These are phyloP conservation scores for Penicillium concentricum DNA, from an alignment of 2,329 filamentous ascomycete species.

Conservation along the genomic window DNA sequence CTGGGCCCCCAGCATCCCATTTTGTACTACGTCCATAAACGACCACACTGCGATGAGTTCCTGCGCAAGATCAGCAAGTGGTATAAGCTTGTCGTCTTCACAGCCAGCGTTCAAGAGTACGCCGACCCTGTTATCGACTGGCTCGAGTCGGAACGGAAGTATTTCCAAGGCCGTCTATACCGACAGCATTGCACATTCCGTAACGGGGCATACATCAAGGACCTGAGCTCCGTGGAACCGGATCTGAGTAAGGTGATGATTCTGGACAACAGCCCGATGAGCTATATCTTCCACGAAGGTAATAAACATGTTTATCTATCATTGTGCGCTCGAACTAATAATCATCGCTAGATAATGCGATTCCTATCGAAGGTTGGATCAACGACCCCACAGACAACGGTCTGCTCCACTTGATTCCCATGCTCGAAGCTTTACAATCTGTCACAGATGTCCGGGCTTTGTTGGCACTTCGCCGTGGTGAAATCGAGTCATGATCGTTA, in stretches of 20 bases:
- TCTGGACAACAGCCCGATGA: slow-evolving; percentile 95
- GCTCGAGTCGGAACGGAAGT: slow-evolving; percentile 95
- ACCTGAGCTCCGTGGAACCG: slow-evolving; percentile 91
- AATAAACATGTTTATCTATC: slow-evolving; percentile 16
- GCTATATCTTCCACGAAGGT: slow-evolving; percentile 99
- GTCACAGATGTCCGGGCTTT: slow-evolving; percentile 92
- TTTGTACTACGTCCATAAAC: slow-evolving; percentile 97
- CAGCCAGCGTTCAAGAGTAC: slow-evolving; percentile 96
- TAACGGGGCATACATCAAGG: slow-evolving; percentile 97
- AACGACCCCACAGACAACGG: slow-evolving; percentile 97
- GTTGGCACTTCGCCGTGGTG: slow-evolving; percentile 82
- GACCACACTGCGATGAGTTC: slow-evolving; percentile 95
- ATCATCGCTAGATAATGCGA: slow-evolving; percentile 77
- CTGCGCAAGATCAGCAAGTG: slow-evolving; percentile 92
- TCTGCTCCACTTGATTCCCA: slow-evolving; percentile 83
- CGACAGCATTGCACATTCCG: slow-evolving; percentile 95
- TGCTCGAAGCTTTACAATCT: slow-evolving; percentile 93
- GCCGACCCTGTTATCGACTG: slow-evolving; percentile 98
- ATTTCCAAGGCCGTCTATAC: slow-evolving; percentile 91
- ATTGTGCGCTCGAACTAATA: slow-evolving; percentile 2
- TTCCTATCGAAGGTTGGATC: slow-evolving; percentile 99
- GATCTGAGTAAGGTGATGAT: slow-evolving; percentile 99
- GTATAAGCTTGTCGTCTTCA: slow-evolving; percentile 97
- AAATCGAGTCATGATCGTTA: slow-evolving; percentile 47
- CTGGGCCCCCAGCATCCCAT: slow-evolving; percentile 90